Percentiles rank a stretch among this genome's conserved stretches.
Conservation (phyloP, 2,329 filamentous ascomycete genomes). For the Alternaria triticimaculans region DNA sequence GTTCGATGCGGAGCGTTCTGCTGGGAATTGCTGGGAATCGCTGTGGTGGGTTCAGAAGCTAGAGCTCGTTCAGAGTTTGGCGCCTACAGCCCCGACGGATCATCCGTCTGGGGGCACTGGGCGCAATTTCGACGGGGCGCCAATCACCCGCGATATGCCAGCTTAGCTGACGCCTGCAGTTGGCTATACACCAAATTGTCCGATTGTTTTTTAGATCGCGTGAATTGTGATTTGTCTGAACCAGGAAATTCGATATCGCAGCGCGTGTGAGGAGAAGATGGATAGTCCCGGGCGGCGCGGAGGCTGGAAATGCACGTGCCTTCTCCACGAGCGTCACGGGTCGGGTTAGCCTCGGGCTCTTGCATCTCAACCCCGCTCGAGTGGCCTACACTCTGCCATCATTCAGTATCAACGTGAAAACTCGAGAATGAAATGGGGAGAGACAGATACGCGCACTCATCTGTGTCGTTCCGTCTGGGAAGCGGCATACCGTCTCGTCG, state of each 20-base stretch:
- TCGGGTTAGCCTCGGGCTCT: not conserved
- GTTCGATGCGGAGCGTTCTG: not conserved
- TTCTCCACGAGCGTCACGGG: not conserved
- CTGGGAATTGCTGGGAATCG: too few species aligned
- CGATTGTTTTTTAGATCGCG: conserved; percentile 25
- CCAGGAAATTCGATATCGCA: conserved; percentile 18
- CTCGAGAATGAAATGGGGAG: too few species aligned
- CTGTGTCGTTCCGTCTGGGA: not conserved
- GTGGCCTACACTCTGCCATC: not conserved
- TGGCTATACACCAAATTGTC: conserved; percentile 34
- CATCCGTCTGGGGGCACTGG: not conserved
- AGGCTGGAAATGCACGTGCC: not conserved
- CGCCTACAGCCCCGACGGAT: not conserved
- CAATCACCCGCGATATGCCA: conserved; percentile 21
- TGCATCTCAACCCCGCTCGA: not conserved
- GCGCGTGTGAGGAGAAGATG: not conserved
- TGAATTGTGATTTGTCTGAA: conserved; percentile 41
- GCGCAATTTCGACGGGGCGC: not conserved
- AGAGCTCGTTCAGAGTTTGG: not conserved
- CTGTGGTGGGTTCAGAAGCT: too few species aligned
- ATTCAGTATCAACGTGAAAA: too few species aligned
- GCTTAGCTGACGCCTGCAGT: conserved; percentile 28
- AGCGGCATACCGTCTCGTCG: not conserved
- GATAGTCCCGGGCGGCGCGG: not conserved
- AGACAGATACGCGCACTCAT: not conserved